phyloP scores from a whole-genome alignment of 1,284 basidiomycete species.

The Irpex sp. region DNA sequence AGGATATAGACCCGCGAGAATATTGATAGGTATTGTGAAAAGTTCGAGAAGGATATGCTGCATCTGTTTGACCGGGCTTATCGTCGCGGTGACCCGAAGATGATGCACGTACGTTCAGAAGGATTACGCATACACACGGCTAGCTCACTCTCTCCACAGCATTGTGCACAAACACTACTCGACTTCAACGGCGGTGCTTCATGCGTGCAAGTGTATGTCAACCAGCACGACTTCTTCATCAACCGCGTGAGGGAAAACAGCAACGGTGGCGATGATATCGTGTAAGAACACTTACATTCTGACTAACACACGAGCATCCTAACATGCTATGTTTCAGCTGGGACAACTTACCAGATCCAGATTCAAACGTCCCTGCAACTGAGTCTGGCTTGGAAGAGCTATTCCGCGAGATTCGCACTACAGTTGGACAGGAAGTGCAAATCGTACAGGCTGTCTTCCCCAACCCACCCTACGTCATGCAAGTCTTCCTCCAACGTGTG shows the following conservation, averaged over 20 bases:
- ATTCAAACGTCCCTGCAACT: constrained; percentile 69
- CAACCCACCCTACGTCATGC: constrained; percentile 96
- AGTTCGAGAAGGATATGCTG: constrained; percentile 98
- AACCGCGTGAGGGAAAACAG: constrained; percentile 71
- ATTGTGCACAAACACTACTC: constrained; percentile 93
- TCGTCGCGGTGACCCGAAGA: constrained; percentile 93
- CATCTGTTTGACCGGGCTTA: constrained; percentile 94
- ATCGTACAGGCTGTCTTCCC: constrained; percentile 99
- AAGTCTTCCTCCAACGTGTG: constrained; percentile 95
- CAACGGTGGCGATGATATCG: constrained; percentile 46
- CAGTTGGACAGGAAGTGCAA: constrained; percentile 93
- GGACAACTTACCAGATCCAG: constrained; percentile 76
- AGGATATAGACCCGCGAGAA: constrained; percentile 67
- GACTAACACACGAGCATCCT: background rate
- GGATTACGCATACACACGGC: no score
- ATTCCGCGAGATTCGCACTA: constrained; percentile 84
- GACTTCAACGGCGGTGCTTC: constrained; percentile 98
- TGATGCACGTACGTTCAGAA: constrained; percentile 84
- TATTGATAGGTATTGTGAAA: constrained; percentile 95
- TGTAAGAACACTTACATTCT: constrained; percentile 65
- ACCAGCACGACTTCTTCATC: constrained; percentile 99
- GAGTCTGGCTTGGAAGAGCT: constrained; percentile 80
- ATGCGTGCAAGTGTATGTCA: constrained; percentile 98
- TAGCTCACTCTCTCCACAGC: constrained; percentile 61
- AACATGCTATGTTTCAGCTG: constrained; percentile 50